phyloP scores from a whole-genome alignment of 2,329 filamentous ascomycete genomes.

The Fusarium guadeloupense region DNA sequence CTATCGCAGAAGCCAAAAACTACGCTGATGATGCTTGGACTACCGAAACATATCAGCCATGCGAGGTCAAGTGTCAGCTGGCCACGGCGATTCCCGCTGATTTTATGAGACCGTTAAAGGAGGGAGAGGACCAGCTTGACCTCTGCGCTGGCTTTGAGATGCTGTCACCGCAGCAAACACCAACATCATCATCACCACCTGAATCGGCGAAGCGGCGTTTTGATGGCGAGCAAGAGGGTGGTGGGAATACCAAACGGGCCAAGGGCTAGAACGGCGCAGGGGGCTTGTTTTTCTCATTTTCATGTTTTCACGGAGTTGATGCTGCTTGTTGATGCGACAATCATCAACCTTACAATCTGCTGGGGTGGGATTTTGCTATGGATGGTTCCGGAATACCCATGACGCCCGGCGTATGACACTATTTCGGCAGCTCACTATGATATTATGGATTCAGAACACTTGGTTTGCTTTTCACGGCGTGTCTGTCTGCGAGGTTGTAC shows the following conservation, averaged over 20 bases:
- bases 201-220: conserved; percentile 30
- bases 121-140: conserved; percentile 48
- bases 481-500: background rate
- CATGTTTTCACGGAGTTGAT: conserved; percentile 24
- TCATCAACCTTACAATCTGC: conserved; percentile 20
- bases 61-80: conserved; percentile 46
- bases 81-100: conserved; percentile 50
- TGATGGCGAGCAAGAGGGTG: conserved; percentile 12
- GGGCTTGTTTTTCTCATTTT: conserved; percentile 4
- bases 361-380: conserved; percentile 17
- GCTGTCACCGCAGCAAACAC: conserved; percentile 14
- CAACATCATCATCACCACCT: conserved; percentile 12
- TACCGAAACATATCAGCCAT: conserved; percentile 49
- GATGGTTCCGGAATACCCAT: conserved; percentile 41
- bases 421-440: conserved; percentile 20
- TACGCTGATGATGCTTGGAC: conserved; percentile 52
- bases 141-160: conserved; percentile 44
- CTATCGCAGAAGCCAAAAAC: conserved; percentile 53
- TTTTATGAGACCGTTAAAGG: conserved; percentile 44
- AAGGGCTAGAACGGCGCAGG: conserved; percentile 29
- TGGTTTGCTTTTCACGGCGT: conserved; percentile 5
- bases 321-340: background rate
- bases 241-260: conserved; percentile 28
- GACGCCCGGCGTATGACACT: conserved; percentile 33
- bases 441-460: conserved; percentile 13